Percentiles rank a stretch among this genome's conserved stretches.
Conservation (phyloP, 2,329 filamentous ascomycete genomes). For the Bretziella fagacearum region DNA sequence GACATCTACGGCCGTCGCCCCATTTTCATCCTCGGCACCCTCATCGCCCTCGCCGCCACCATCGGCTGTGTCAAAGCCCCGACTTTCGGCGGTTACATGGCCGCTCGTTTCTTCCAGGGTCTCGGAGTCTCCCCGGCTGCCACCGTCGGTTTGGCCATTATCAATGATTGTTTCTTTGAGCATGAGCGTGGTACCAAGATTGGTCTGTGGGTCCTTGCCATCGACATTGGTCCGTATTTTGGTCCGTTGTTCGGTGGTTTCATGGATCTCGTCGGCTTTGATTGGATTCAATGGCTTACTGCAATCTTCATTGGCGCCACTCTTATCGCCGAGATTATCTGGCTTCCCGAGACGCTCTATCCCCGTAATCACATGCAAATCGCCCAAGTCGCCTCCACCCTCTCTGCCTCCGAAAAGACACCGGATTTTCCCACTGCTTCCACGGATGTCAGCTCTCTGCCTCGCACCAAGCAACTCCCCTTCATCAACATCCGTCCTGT, state of each 20-base stretch:
- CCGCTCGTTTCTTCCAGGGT: constrained; percentile 41
- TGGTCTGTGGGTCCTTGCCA: constrained; percentile 39
- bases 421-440: constrained; percentile 7
- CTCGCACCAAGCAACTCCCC: constrained; percentile 26
- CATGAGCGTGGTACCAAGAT: constrained; percentile 37
- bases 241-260: constrained; percentile 33
- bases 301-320: constrained; percentile 35
- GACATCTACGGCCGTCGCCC: constrained; percentile 36
- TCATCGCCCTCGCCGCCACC: constrained; percentile 21
- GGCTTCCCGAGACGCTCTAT: constrained; percentile 40
- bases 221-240: constrained; percentile 33
- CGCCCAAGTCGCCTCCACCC: constrained; percentile 1
- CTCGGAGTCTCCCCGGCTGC: constrained; percentile 36
- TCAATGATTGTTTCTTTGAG: constrained; percentile 39
- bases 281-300: constrained; percentile 38
- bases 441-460: constrained; percentile 16
- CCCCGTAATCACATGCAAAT: constrained; percentile 33
- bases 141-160: constrained; percentile 37
- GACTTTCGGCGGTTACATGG: constrained; percentile 35
- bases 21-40: constrained; percentile 29
- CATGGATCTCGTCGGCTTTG: constrained; percentile 28
- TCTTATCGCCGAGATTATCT: constrained; percentile 29
- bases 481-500: constrained; percentile 30
- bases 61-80: constrained; percentile 22
- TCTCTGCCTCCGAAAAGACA: not conserved